Base-by-base conservation (phyloP, 169 alveolate genomes). In the Cryptosporidium meleagridis region DNA sequence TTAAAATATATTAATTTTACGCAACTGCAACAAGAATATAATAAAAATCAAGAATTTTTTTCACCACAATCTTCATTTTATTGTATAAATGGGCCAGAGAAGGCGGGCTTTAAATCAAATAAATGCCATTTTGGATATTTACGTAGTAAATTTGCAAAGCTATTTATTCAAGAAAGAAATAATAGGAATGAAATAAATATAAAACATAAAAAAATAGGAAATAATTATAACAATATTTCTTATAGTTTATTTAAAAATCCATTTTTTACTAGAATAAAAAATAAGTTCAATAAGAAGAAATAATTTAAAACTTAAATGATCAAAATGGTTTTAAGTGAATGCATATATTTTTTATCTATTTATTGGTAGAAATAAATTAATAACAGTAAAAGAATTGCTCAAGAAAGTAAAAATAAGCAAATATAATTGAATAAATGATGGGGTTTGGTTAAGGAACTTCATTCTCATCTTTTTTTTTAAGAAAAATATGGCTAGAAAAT, bases 61-160 rank as follows among this genome's bases (percentile, higher is more conserved):
- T 37, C 72, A n/a, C 72, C 72, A 31, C 72, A 5, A 26, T 29
- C 44, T n/a, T 65, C 72, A 14, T 65, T 33, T 65, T 1, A 9
- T 35, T 65, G 8, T 5, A 29, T 16, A 5, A 29, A 65, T 37
- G 14, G 21, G 48, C 37, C 18, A 9, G 23, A 23, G 12, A 55
- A 26, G 37, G 48, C 41, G 26, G 29, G 52, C 23, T 18, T 9
- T n/a, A 2, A 7, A 31, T 3, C 18, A n/a, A 18, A 6, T 65
- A 21, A 18, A 37, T 37, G 51, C 9, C 23, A 65, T 26, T 65
- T 65, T 29, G 18, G 3, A n/a, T 52, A n/a, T 37, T 29, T 65
- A 31, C 72, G 23, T 14, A 16, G 14, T 37, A 65, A 33, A 65
- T 65, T 65, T 18, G 10, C 72, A 10, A 65, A 29, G 2, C 3